Base-by-base conservation (phyloP, 2,329 filamentous ascomycete species). In the Pseudophaeomoniella oleicola region DNA sequence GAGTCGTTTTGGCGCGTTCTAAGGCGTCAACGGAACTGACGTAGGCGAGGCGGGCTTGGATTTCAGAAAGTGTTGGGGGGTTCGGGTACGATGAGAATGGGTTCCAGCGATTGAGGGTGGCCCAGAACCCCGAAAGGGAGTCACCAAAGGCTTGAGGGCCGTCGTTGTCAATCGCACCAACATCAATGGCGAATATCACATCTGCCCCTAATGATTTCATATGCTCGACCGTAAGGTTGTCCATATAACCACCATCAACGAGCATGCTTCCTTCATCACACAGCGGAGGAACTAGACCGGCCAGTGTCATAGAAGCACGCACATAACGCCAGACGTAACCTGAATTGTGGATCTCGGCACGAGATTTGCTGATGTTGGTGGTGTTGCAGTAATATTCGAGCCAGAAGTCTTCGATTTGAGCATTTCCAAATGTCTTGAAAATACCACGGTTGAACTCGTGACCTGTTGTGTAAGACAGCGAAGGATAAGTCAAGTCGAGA, bases 371-470 rank as follows among this genome's bases (percentile, higher is more conserved):
- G 60, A 98, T 96, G 57, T 96, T 98, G 27, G 92, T 98, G 0
- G 90, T 96, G 60, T 98, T 98, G 70, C 92, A 98, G 62, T 98
- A 98, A 56, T 85, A 98, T 47, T 94, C 86, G 9, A 98, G 72
- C 90, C 90, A 98, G 52, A 96, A 98, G 56, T 98, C 90, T 59
- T 98, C 90, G 39, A 98, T 96, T 54, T 96, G 90, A 6, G 84
- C 83, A 50, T 94, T 85, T 11, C 87, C 90, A 55, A 98, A 94
- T 0, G 88, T 86, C 59, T 98, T 98, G 73, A 94, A 98, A 45
- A 98, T 94, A 30, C 90, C 90, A 4, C 90, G 82, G 50, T 98
- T 98, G 71, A 98, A 98, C 51, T 98, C 90, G 53, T 98, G 90
- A 1, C 90, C 90, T 0, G 90, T 98, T 1, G 92, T 98, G 60